Evolutionary conservation across 1,139 yeast genomes (phyloP).

Genomic region (Hanseniaspora uvarum): DNA sequence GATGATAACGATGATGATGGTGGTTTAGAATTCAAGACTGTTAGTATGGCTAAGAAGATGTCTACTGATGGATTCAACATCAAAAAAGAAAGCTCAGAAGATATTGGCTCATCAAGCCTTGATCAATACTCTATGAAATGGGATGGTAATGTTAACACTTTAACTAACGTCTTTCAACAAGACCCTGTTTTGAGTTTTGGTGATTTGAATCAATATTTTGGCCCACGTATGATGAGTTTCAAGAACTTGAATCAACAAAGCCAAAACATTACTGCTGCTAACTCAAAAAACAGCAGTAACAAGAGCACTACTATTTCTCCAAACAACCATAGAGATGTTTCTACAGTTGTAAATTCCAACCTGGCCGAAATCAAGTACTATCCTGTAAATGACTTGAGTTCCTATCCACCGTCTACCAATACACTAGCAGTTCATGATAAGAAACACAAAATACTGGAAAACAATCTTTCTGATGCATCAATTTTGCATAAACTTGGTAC

Average conservation of each 20-base stretch:
- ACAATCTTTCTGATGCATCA: background rate
- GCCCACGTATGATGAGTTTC: background rate
- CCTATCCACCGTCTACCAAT: background rate
- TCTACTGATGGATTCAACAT: background rate
- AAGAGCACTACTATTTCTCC: background rate
- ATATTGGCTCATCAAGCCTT: background rate
- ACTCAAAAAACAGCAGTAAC: background rate
- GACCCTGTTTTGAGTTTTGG: slow-evolving; percentile 27
- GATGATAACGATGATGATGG: slow-evolving; percentile 9
- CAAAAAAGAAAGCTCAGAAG: background rate
- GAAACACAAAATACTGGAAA: background rate
- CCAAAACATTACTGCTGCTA: background rate
- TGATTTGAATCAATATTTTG: slow-evolving; percentile 25
- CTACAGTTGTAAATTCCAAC: background rate
- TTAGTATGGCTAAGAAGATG: background rate
- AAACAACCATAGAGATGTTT: background rate
- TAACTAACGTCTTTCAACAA: slow-evolving; percentile 28
- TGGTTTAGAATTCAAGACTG: slow-evolving; percentile 8
- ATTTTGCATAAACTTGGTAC: background rate
- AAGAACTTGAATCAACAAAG: background rate
- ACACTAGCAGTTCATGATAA: background rate
- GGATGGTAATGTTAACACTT: slow-evolving; percentile 20
- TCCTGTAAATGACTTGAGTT: background rate
- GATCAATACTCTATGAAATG: slow-evolving; percentile 12
- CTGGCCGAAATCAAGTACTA: background rate